These are phyloP conservation scores for Fusarium caatingaense DNA, from an alignment of 2,329 filamentous ascomycete species.

Conservation along the genomic window DNA sequence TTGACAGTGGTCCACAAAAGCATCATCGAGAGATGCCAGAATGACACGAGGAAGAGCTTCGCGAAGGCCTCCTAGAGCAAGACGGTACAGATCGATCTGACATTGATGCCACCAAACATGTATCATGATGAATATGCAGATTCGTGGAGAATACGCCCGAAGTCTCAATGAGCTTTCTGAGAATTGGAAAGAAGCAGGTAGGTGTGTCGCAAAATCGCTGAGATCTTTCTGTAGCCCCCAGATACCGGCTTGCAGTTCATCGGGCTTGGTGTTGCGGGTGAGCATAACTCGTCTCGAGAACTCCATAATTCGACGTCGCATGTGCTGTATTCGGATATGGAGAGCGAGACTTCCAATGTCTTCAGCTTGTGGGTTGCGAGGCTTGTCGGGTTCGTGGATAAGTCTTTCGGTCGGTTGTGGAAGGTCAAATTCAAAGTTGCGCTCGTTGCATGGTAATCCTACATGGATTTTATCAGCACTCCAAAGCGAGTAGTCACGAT, in stretches of 20 bases:
- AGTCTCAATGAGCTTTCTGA: slow-evolving; percentile 67
- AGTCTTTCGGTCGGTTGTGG: slow-evolving; percentile 65
- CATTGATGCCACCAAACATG: slow-evolving; percentile 70
- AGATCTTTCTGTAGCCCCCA: slow-evolving; percentile 62
- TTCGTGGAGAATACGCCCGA: slow-evolving; percentile 66
- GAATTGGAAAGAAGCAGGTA: slow-evolving; percentile 68
- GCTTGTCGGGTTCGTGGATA: slow-evolving; percentile 57
- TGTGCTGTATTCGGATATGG: slow-evolving; percentile 66
- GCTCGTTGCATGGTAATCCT: slow-evolving; percentile 57
- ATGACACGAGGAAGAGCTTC: slow-evolving; percentile 60
- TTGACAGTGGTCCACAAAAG: slow-evolving; percentile 62
- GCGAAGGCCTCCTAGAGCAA: slow-evolving; percentile 63
- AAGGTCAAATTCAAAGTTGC: slow-evolving; percentile 66
- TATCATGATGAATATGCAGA: slow-evolving; percentile 70
- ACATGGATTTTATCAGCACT: slow-evolving; percentile 56
- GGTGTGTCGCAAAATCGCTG: slow-evolving; percentile 62
- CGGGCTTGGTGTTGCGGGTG: slow-evolving; percentile 55
- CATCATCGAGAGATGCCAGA: slow-evolving; percentile 59
- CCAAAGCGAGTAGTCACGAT: slow-evolving; percentile 60
- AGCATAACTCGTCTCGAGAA: slow-evolving; percentile 60
- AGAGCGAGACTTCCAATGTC: slow-evolving; percentile 67
- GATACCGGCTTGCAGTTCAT: slow-evolving; percentile 57
- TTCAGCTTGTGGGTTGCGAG: slow-evolving; percentile 55
- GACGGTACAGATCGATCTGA: slow-evolving; percentile 67
- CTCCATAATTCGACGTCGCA: slow-evolving; percentile 65